These are phyloP conservation scores for Yamadazyma kitorensis DNA, from an alignment of 805 yeast species.

Conservation along the genomic window DNA sequence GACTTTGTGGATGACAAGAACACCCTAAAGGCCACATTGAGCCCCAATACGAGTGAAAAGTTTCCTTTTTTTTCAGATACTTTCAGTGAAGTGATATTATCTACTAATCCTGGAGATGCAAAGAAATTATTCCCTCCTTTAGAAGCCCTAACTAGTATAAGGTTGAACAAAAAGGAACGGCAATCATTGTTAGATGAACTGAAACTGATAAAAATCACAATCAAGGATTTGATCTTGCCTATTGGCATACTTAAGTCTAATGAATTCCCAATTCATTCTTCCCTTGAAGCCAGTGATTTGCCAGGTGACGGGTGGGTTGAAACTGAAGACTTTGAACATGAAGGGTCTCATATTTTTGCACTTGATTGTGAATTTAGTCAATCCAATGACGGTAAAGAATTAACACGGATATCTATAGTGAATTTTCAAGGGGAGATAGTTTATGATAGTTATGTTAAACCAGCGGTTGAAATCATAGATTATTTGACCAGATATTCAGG, in stretches of 20 bases:
- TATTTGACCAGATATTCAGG: slow-evolving; percentile 87
- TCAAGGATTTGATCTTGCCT: slow-evolving; percentile 54
- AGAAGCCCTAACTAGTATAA: slow-evolving; percentile 54
- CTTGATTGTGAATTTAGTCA: slow-evolving; percentile 94
- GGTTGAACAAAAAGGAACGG: slow-evolving; percentile 56
- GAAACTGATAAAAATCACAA: slow-evolving; percentile 34
- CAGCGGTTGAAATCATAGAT: slow-evolving; percentile 69
- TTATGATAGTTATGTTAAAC: slow-evolving; percentile 75
- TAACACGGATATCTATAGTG: slow-evolving; percentile 76
- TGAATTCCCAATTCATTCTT: slow-evolving; percentile 58
- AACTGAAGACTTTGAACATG: slow-evolving; percentile 52
- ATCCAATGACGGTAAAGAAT: slow-evolving; percentile 56
- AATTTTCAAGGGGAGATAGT: slow-evolving; percentile 60
- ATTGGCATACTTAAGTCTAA: slow-evolving; percentile 46
- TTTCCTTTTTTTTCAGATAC: slow-evolving; percentile 13
- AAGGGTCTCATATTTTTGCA: slow-evolving; percentile 66
- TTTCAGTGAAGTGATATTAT: slow-evolving; percentile 47
- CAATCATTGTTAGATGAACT: slow-evolving; percentile 32
- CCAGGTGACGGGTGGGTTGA: slow-evolving; percentile 13
- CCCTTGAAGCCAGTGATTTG: slow-evolving; percentile 1
- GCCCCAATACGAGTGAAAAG: slow-evolving; percentile 1
- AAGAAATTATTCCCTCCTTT: slow-evolving; percentile 53
- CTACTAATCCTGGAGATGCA: slow-evolving; percentile 65
- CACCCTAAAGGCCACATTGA: not conserved
- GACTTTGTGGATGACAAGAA: slow-evolving; percentile 4